Evolutionary conservation across 1,284 basidiomycete species (phyloP).

Genomic region (Ceratobasidium sp.): DNA sequence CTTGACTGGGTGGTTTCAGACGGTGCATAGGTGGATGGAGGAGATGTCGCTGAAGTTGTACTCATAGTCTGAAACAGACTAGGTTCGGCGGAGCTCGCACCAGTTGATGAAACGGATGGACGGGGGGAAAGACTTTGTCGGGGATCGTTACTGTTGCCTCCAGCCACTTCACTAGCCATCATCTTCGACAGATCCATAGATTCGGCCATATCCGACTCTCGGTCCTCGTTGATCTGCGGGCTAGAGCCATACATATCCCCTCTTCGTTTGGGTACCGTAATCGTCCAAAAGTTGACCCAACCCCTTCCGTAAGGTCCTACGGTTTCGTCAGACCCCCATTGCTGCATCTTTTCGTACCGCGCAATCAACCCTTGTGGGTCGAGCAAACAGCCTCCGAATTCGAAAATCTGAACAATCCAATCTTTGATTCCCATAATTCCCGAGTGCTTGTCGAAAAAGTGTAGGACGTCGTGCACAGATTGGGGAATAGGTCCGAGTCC

Average conservation of each 20-base stretch:
- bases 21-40: background rate
- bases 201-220: constrained; percentile 13
- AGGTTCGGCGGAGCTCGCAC: background rate
- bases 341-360: constrained; percentile 56
- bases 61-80: constrained; percentile 12
- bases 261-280: constrained; percentile 46
- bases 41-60: background rate
- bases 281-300: constrained; percentile 66
- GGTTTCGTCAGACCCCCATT: constrained; percentile 48
- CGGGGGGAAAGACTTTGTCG: background rate
- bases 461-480: constrained; percentile 42
- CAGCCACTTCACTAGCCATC: too few relatives aligned
- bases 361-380: constrained; percentile 57
- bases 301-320: constrained; percentile 43
- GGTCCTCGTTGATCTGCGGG: background rate
- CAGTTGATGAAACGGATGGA: constrained; percentile 1
- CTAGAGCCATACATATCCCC: background rate
- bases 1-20: background rate
- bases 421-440: constrained; percentile 56
- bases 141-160: background rate
- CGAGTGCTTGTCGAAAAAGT: constrained; percentile 58
- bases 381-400: constrained; percentile 64
- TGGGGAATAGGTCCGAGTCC: constrained; percentile 40
- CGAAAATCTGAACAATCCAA: constrained; percentile 60
- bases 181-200: constrained; percentile 29